Conservation (phyloP, 331 rosid species). For the Malus hybrid region DNA sequence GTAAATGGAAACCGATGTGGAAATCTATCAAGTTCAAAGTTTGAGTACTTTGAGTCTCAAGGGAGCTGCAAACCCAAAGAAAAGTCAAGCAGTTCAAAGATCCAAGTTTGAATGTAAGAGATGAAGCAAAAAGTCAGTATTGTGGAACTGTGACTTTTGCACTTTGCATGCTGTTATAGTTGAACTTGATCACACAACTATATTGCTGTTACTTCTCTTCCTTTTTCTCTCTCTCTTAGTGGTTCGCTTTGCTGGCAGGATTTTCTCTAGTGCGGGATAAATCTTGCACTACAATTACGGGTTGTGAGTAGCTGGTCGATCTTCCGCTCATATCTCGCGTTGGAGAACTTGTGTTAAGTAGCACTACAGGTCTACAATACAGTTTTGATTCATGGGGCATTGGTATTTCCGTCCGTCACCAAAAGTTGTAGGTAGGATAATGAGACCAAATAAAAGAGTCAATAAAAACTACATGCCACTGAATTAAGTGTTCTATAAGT, state of each 20-base stretch:
- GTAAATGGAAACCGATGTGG: background rate
- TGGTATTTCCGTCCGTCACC: background rate
- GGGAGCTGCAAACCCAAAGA: conserved; percentile 15
- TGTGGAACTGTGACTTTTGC: background rate
- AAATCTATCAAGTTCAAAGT: conserved; percentile 4
- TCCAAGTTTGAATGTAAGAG: conserved; percentile 34
- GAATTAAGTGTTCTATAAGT: background rate
- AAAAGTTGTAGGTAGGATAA: background rate
- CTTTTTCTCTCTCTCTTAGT: background rate
- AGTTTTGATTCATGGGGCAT: background rate
- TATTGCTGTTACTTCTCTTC: background rate
- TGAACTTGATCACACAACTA: background rate
- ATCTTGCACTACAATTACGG: background rate
- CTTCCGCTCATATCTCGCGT: no score
- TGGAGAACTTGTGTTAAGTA: background rate
- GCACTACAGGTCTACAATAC: background rate
- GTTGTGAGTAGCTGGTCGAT: background rate
- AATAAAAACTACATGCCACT: background rate
- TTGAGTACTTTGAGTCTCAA: conserved; percentile 19
- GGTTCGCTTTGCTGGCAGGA: background rate
- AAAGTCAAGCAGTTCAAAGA: conserved; percentile 22
- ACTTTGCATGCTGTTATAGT: background rate
- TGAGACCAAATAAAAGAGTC: background rate
- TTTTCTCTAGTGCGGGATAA: background rate
- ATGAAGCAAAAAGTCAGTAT: conserved; percentile 2